A percentile compares a stretch with the other conserved stretches of the same genome.
Evolutionary conservation across 1,139 yeast genomes (phyloP).

Genomic region (Yamadazyma mexicana): DNA sequence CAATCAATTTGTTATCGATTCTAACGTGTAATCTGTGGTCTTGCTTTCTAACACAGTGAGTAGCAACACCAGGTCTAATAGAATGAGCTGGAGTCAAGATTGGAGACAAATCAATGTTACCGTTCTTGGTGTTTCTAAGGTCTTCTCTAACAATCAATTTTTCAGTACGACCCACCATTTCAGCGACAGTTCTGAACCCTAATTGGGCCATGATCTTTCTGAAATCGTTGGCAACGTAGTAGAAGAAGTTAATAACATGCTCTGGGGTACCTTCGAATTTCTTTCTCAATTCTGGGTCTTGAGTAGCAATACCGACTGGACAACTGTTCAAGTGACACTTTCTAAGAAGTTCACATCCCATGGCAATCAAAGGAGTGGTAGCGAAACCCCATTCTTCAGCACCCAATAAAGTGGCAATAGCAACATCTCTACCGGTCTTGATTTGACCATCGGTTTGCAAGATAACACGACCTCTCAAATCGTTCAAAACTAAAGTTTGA

Average conservation of each 20-base stretch:
- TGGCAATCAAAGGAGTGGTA: slow-evolving; percentile 92
- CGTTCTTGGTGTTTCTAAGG: slow-evolving; percentile 83
- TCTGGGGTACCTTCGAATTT: slow-evolving; percentile 97
- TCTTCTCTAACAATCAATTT: slow-evolving; percentile 83
- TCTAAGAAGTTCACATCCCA: slow-evolving; percentile 97
- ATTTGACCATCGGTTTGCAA: slow-evolving; percentile 98
- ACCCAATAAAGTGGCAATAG: slow-evolving; percentile 92
- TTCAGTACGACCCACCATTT: slow-evolving; percentile 98
- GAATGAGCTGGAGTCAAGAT: slow-evolving; percentile 95
- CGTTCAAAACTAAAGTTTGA: slow-evolving; percentile 93
- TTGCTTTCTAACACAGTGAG: slow-evolving; percentile 89
- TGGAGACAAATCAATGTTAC: slow-evolving; percentile 88
- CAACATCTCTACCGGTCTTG: slow-evolving; percentile 94
- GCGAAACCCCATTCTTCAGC: slow-evolving; percentile 99
- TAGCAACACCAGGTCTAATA: slow-evolving; percentile 97
- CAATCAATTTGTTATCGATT: slow-evolving; percentile 91
- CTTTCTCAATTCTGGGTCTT: slow-evolving; percentile 89
- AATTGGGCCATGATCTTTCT: slow-evolving; percentile 90
- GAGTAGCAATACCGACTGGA: slow-evolving; percentile 99
- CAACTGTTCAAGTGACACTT: slow-evolving; percentile 92
- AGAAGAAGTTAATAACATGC: slow-evolving; percentile 96
- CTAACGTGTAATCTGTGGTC: slow-evolving; percentile 92
- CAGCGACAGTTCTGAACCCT: slow-evolving; percentile 94
- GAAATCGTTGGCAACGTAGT: slow-evolving; percentile 89
- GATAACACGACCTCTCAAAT: slow-evolving; percentile 89